Evolutionary conservation across 2,329 filamentous ascomycete genomes (phyloP).

Genomic region (Teratosphaeria zuluensis): DNA sequence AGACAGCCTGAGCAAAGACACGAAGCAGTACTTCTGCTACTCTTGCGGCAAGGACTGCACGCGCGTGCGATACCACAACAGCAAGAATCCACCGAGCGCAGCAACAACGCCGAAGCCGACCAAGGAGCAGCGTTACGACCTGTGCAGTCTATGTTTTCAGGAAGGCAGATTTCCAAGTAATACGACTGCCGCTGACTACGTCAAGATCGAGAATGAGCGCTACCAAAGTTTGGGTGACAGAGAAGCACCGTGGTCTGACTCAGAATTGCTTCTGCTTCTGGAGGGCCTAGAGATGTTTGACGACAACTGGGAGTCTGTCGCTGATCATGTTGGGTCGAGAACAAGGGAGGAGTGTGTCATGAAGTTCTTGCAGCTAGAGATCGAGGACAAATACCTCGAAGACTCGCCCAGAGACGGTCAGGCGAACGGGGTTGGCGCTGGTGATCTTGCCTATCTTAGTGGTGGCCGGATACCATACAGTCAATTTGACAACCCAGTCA

Average conservation of each 20-base stretch:
- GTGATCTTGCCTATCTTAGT: constrained; percentile 52
- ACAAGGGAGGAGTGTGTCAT: constrained; percentile 93
- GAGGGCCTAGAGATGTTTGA: constrained; percentile 90
- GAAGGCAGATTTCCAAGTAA: constrained; percentile 75
- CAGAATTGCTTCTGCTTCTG: constrained; percentile 77
- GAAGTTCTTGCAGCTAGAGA: constrained; percentile 91
- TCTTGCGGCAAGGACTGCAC: constrained; percentile 89
- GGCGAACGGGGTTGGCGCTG: constrained; percentile 9
- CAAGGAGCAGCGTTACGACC: constrained; percentile 63
- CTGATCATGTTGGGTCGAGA: constrained; percentile 82
- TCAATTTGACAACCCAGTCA: constrained; percentile 88
- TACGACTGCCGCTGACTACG: constrained; percentile 70
- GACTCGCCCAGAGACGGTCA: constrained; percentile 46
- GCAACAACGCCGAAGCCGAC: constrained; percentile 42
- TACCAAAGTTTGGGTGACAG: constrained; percentile 71
- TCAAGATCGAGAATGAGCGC: constrained; percentile 78
- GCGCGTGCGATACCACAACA: constrained; percentile 58
- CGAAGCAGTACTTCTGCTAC: constrained; percentile 67
- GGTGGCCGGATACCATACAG: constrained; percentile 80
- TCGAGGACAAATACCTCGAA: constrained; percentile 94
- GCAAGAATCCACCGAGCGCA: constrained; percentile 45
- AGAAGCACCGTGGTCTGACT: constrained; percentile 83
- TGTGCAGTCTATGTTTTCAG: constrained; percentile 85
- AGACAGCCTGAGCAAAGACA: constrained; percentile 46
- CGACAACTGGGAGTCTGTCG: constrained; percentile 89